Conservation (phyloP, 805 yeast species). For the Candida arabinofermentans region DNA sequence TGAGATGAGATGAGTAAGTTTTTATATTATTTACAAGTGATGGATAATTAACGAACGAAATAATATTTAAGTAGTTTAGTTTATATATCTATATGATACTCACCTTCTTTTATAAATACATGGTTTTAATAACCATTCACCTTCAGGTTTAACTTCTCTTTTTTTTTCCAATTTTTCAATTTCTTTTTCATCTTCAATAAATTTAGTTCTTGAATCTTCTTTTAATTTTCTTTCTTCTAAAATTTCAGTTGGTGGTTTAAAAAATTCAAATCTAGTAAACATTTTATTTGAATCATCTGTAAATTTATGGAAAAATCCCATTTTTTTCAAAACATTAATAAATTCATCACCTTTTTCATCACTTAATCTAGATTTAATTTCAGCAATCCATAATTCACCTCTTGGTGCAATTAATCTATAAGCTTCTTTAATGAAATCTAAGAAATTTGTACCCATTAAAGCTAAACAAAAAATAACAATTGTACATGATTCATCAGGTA, state of each 20-base stretch:
- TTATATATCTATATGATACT: not conserved
- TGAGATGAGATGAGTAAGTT: too few species aligned
- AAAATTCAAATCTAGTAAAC: slow-evolving; percentile 94
- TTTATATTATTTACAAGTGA: too few species aligned
- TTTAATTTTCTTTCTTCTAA: slow-evolving; percentile 59
- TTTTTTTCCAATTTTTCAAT: slow-evolving; percentile 52
- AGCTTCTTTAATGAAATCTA: slow-evolving; percentile 90
- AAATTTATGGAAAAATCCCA: slow-evolving; percentile 83
- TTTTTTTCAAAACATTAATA: slow-evolving; percentile 65
- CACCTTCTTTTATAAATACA: slow-evolving; percentile 90
- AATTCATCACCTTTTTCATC: slow-evolving; percentile 79
- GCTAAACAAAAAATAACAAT: slow-evolving; percentile 93
- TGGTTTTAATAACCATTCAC: slow-evolving; percentile 89
- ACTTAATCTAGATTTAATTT: slow-evolving; percentile 85
- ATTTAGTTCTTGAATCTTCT: slow-evolving; percentile 58
- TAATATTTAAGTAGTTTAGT: too few species aligned
- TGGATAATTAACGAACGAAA: too few species aligned
- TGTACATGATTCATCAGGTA: slow-evolving; percentile 72
- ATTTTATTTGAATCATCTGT: slow-evolving; percentile 87
- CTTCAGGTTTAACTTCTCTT: slow-evolving; percentile 60
- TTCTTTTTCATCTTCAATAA: slow-evolving; percentile 66
- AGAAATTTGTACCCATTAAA: slow-evolving; percentile 94
- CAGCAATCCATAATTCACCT: slow-evolving; percentile 97
- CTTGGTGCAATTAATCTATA: slow-evolving; percentile 80
- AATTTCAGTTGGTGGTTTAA: slow-evolving; percentile 74